Percentiles rank a stretch among this genome's conserved stretches.
These are phyloP conservation scores for Lolium perenne DNA, from an alignment of 176 grass and related monocot species.

Conservation along the genomic window DNA sequence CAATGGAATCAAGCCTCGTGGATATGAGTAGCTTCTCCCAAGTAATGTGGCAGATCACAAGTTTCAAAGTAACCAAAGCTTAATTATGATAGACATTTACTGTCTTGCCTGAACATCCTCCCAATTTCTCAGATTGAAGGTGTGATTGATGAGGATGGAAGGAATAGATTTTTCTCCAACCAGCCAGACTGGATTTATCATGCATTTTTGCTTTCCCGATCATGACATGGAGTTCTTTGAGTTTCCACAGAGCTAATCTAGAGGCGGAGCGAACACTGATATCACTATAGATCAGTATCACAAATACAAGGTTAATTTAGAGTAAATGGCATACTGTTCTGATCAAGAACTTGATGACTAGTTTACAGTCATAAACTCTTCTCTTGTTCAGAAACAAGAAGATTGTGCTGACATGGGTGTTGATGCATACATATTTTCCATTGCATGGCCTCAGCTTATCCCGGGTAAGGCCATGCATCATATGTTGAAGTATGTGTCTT, in stretches of 20 bases:
- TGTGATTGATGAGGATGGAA: slow-evolving; percentile 66
- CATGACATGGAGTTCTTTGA: slow-evolving; percentile 9
- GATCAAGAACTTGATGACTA: background rate
- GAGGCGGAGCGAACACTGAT: slow-evolving; percentile 55
- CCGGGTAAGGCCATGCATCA: slow-evolving; percentile 52
- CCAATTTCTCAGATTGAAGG: slow-evolving; percentile 62
- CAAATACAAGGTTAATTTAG: slow-evolving; percentile 73
- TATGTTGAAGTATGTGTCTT: background rate
- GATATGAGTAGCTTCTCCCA: too few species aligned
- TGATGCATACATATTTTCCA: slow-evolving; percentile 90
- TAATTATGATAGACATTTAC: too few species aligned
- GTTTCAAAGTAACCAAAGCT: too few species aligned
- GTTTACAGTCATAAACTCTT: background rate
- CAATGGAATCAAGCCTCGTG: too few species aligned
- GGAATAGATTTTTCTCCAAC: slow-evolving; percentile 24
- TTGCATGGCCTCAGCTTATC: slow-evolving; percentile 85
- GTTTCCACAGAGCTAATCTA: slow-evolving; percentile 55
- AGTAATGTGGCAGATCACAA: too few species aligned
- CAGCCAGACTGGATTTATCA: background rate
- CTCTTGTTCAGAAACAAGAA: slow-evolving; percentile 51
- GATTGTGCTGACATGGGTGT: slow-evolving; percentile 82
- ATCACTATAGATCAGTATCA: slow-evolving; percentile 91
- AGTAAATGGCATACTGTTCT: too few species aligned
- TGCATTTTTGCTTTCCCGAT: background rate
- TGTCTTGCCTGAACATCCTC: background rate